These are phyloP conservation scores for Hericium rajendrae DNA, from an alignment of 768 basidiomycete species.

Conservation along the genomic window DNA sequence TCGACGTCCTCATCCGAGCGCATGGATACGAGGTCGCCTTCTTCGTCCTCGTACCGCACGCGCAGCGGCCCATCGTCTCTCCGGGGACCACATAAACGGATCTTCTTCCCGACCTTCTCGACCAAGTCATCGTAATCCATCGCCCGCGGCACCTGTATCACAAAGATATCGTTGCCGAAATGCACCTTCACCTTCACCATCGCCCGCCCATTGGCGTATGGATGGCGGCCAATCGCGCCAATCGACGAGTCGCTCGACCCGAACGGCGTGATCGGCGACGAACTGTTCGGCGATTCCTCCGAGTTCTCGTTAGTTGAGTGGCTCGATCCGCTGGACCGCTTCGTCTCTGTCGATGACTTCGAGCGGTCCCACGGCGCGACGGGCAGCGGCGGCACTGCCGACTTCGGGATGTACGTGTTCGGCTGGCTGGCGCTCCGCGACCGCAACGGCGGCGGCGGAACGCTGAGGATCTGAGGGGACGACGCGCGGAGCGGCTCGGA, in stretches of 20 bases:
- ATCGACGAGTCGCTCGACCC: slow-evolving; percentile 84
- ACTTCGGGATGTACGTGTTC: slow-evolving; percentile 51
- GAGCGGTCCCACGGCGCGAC: slow-evolving; percentile 39
- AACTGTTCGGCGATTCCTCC: slow-evolving; percentile 76
- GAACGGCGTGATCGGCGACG: slow-evolving; percentile 82
- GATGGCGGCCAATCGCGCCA: slow-evolving; percentile 38
- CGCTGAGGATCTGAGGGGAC: slow-evolving; percentile 8
- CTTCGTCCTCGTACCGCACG: slow-evolving; percentile 87
- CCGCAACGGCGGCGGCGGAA: slow-evolving; percentile 32
- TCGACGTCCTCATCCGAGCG: slow-evolving; percentile 89
- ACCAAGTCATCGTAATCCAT: slow-evolving; percentile 80
- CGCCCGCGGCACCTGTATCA: slow-evolving; percentile 76
- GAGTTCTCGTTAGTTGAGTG: slow-evolving; percentile 76
- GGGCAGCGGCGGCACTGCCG: slow-evolving; percentile 47
- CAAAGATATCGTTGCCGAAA: slow-evolving; percentile 91
- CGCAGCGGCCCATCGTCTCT: slow-evolving; percentile 72
- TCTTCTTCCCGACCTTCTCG: slow-evolving; percentile 87
- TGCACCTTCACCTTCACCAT: slow-evolving; percentile 90
- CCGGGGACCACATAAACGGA: slow-evolving; percentile 79
- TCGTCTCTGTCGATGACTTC: slow-evolving; percentile 37
- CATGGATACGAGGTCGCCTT: slow-evolving; percentile 82
- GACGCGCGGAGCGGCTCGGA: slow-evolving; percentile 2
- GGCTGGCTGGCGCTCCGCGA: slow-evolving; percentile 79
- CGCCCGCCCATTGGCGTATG: slow-evolving; percentile 38
- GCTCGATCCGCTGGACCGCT: slow-evolving; percentile 80